Evolutionary conservation across 441 rosid genomes (phyloP).

Genomic region (Isatis lusitanica): DNA sequence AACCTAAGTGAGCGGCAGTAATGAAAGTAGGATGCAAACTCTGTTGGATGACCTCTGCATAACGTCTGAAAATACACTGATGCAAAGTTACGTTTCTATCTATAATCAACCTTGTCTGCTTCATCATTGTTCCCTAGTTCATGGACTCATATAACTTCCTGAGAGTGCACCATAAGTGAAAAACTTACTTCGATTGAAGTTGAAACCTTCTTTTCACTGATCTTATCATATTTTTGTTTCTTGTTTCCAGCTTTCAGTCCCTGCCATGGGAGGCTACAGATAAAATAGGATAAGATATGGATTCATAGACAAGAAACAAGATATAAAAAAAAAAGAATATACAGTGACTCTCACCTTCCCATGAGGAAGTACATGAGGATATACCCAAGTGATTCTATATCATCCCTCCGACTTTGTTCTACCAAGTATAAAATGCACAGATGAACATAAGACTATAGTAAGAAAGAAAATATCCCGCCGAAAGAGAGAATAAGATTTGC

Average conservation of each 20-base stretch:
- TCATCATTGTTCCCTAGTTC: background rate
- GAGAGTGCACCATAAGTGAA: background rate
- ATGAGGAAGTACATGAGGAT: slow-evolving; percentile 87
- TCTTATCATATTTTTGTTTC: slow-evolving; percentile 94
- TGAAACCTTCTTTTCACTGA: slow-evolving; percentile 90
- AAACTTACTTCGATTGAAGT: slow-evolving; percentile 86
- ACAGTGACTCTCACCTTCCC: slow-evolving; percentile 64
- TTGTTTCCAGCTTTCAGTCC: slow-evolving; percentile 91
- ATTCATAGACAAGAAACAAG: slow-evolving; percentile 11
- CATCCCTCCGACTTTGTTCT: slow-evolving; percentile 99
- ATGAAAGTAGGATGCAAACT: slow-evolving; percentile 93
- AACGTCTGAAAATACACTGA: slow-evolving; percentile 49
- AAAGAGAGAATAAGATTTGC: background rate
- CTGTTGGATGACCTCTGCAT: slow-evolving; percentile 88
- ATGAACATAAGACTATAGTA: slow-evolving; percentile 13
- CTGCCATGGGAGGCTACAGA: slow-evolving; percentile 91
- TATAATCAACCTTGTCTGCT: background rate
- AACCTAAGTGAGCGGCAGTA: slow-evolving; percentile 87
- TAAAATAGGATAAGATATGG: slow-evolving; percentile 19
- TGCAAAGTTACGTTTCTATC: slow-evolving; percentile 16
- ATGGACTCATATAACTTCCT: background rate
- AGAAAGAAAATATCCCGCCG: background rate
- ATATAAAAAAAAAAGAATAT: slow-evolving; percentile 13
- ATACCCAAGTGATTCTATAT: slow-evolving; percentile 93
- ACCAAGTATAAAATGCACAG: slow-evolving; percentile 5